These are phyloP conservation scores for Colletotrichum higginsianum DNA, from an alignment of 2,329 filamentous ascomycete genomes.

Conservation along the genomic window DNA sequence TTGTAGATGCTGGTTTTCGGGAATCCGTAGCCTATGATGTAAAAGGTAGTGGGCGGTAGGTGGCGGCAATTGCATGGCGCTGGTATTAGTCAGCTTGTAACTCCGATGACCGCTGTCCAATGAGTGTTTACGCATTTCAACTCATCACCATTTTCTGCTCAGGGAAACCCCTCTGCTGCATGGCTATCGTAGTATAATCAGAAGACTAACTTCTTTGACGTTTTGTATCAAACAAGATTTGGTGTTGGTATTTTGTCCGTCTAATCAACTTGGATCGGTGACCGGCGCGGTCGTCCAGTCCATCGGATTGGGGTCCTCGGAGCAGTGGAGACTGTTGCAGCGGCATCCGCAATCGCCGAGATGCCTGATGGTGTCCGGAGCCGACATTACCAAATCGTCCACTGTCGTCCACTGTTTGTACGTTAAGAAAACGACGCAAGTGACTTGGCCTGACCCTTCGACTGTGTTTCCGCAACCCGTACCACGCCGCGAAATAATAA, in stretches of 20 bases:
- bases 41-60: slow-evolving; percentile 41
- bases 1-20: slow-evolving; percentile 55
- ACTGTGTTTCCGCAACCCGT: too few species aligned
- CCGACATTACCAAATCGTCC: not conserved
- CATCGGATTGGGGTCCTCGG: slow-evolving; percentile 31
- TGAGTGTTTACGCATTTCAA: slow-evolving; percentile 32
- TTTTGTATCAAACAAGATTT: accelerated
- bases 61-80: slow-evolving; percentile 29
- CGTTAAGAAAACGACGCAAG: too few species aligned
- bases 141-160: not conserved
- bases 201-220: accelerated
- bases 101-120: slow-evolving; percentile 16
- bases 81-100: slow-evolving; percentile 34
- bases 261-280: not conserved
- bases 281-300: slow-evolving; percentile 8
- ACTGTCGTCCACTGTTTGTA: too few species aligned
- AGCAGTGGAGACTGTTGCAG: slow-evolving; percentile 28
- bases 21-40: slow-evolving; percentile 36
- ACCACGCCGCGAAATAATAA: too few species aligned
- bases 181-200: too few species aligned
- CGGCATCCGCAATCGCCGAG: slow-evolving; percentile 24
- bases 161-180: too few species aligned
- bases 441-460: too few species aligned
- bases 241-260: too few species aligned
- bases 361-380: not conserved